Conservation (phyloP, 2,329 filamentous ascomycete species). For the Verruconis gallopava region DNA sequence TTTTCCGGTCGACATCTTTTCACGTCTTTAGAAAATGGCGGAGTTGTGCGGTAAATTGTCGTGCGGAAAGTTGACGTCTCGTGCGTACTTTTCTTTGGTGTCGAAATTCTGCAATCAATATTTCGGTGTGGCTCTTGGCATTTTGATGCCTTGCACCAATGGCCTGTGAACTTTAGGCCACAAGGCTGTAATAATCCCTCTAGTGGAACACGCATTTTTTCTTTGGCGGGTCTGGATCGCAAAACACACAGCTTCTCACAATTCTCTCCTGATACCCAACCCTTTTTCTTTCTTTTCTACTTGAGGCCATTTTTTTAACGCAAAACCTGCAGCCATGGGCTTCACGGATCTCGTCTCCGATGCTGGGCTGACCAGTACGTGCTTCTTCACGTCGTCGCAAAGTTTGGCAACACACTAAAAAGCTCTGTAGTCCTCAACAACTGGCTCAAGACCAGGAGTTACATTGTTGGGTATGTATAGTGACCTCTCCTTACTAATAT, state of each 20-base stretch:
- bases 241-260: background rate
- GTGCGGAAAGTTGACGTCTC: background rate
- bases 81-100: background rate
- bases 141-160: no score
- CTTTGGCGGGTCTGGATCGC: background rate
- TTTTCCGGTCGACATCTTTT: conserved; percentile 44
- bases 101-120: background rate
- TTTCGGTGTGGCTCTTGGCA: no score
- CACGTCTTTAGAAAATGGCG: no score
- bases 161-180: no score
- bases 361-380: conserved; percentile 49
- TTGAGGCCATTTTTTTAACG: no score
- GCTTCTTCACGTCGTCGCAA: conserved; percentile 8
- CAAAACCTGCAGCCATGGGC: conserved; percentile 42
- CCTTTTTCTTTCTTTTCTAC: background rate
- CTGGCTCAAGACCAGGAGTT: conserved; percentile 64
- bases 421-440: conserved; percentile 48
- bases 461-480: conserved; percentile 65
- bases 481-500: conserved; percentile 9
- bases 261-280: background rate
- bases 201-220: background rate
- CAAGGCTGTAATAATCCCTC: no score
- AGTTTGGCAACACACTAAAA: conserved; percentile 12
- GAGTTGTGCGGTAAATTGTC: no score
- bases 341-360: conserved; percentile 56